Percentiles rank a stretch among this genome's conserved stretches.
Evolutionary conservation across 176 grass and related monocot genomes (phyloP).

Genomic region (Bonia amplexicaulis): DNA sequence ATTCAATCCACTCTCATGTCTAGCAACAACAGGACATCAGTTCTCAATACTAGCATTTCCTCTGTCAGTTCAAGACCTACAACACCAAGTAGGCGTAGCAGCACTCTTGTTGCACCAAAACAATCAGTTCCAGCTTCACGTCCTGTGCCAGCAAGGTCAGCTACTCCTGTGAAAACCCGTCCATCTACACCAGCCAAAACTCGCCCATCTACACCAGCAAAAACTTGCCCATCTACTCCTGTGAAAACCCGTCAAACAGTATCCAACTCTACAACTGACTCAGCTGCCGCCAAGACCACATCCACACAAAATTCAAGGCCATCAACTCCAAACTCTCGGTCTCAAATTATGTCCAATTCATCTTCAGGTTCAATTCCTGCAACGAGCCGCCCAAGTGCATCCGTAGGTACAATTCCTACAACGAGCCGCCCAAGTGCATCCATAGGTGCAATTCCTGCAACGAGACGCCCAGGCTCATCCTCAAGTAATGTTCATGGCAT

Average conservation of each 20-base stretch:
- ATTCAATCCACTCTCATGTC: slow-evolving; percentile 50
- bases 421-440: slow-evolving; percentile 32
- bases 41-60: slow-evolving; percentile 75
- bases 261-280: slow-evolving; percentile 36
- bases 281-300: slow-evolving; percentile 36
- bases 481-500: slow-evolving; percentile 40
- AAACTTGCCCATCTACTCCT: slow-evolving; percentile 57
- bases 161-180: slow-evolving; percentile 72
- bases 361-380: slow-evolving; percentile 36
- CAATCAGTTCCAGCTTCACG: slow-evolving; percentile 53
- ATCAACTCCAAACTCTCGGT: slow-evolving; percentile 67
- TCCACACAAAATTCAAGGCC: slow-evolving; percentile 58
- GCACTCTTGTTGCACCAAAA: slow-evolving; percentile 39
- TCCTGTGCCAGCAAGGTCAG: slow-evolving; percentile 55
- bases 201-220: slow-evolving; percentile 53
- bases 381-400: slow-evolving; percentile 31
- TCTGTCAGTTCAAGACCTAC: slow-evolving; percentile 79
- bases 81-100: slow-evolving; percentile 60
- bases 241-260: slow-evolving; percentile 30
- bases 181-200: slow-evolving; percentile 65
- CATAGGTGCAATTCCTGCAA: slow-evolving; percentile 19
- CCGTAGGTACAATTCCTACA: slow-evolving; percentile 18
- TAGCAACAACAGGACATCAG: slow-evolving; percentile 67
- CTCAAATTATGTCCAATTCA: slow-evolving; percentile 40
- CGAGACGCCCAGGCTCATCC: slow-evolving; percentile 29